Conservation (phyloP, 164 flowering plant genomes). For the Chloranthus sessilifolius region DNA sequence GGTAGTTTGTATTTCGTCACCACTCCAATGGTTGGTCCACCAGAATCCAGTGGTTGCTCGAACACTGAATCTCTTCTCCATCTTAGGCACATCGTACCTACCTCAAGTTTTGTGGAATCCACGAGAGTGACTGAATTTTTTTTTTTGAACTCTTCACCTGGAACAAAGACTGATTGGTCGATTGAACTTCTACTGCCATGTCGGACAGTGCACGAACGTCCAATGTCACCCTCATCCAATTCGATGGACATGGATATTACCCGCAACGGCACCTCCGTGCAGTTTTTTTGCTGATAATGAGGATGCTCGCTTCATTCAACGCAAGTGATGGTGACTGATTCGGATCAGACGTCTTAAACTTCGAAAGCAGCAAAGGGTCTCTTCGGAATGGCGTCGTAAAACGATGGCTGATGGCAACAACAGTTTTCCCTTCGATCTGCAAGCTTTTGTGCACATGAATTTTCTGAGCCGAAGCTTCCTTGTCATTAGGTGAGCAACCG, state of each 20-base stretch:
- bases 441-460: constrained; percentile 84
- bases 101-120: constrained; percentile 26
- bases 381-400: constrained; percentile 68
- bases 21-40: constrained; percentile 22
- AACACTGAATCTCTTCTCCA: constrained; percentile 55
- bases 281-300: constrained; percentile 60
- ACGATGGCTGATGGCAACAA: constrained; percentile 53
- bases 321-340: constrained; percentile 46
- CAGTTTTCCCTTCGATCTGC: constrained; percentile 84
- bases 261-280: constrained; percentile 69
- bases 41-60: constrained; percentile 16
- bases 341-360: constrained; percentile 44
- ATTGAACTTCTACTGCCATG: constrained; percentile 24
- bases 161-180: constrained; percentile 41
- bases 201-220: constrained; percentile 27
- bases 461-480: constrained; percentile 53
- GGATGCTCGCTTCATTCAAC: constrained; percentile 51
- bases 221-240: constrained; percentile 30
- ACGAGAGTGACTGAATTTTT: constrained; percentile 55
- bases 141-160: constrained; percentile 84
- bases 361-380: constrained; percentile 68
- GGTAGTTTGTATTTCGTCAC: constrained; percentile 65
- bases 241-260: constrained; percentile 57
- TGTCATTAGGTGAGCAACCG: constrained; percentile 52
- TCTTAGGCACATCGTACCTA: constrained; percentile 53